Conservation (phyloP, 345 rosid genomes). For the Aquilaria yunnanensis region DNA sequence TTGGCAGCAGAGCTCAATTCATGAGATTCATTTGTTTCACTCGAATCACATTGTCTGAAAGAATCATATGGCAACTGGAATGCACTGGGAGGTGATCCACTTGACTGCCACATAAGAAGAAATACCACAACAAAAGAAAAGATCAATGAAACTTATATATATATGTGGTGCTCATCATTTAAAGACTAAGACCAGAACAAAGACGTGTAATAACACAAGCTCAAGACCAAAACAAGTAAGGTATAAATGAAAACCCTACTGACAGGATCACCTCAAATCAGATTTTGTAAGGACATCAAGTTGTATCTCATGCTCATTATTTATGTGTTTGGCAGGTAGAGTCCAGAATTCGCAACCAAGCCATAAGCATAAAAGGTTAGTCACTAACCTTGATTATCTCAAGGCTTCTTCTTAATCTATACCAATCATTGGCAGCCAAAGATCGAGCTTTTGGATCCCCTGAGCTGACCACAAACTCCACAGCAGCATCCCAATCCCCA, state of each 20-base stretch:
- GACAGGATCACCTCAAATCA: too few species aligned
- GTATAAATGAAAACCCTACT: too few species aligned
- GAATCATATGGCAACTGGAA: constrained; percentile 74
- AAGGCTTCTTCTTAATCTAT: constrained; percentile 82
- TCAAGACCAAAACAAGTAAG: too few species aligned
- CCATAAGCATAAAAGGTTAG: constrained; percentile 7
- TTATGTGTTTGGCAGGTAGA: background rate
- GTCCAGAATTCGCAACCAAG: background rate
- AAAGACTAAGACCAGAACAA: too few species aligned
- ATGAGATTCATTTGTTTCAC: constrained; percentile 20
- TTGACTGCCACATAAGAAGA: constrained; percentile 54
- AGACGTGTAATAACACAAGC: too few species aligned
- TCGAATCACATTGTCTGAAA: constrained; percentile 42
- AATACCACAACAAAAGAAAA: constrained; percentile 8
- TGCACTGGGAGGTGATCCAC: constrained; percentile 86
- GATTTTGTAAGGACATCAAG: too few species aligned
- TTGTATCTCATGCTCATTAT: background rate
- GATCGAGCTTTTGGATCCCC: constrained; percentile 61
- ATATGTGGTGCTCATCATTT: too few species aligned
- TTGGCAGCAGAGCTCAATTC: constrained; percentile 28
- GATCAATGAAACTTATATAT: background rate
- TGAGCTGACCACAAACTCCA: constrained; percentile 64
- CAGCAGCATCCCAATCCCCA: constrained; percentile 79
- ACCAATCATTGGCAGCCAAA: constrained; percentile 85
- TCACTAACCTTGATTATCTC: constrained; percentile 80